Evolutionary conservation across 768 basidiomycete genomes (phyloP).

Genomic region (Trametes cinnabarina): DNA sequence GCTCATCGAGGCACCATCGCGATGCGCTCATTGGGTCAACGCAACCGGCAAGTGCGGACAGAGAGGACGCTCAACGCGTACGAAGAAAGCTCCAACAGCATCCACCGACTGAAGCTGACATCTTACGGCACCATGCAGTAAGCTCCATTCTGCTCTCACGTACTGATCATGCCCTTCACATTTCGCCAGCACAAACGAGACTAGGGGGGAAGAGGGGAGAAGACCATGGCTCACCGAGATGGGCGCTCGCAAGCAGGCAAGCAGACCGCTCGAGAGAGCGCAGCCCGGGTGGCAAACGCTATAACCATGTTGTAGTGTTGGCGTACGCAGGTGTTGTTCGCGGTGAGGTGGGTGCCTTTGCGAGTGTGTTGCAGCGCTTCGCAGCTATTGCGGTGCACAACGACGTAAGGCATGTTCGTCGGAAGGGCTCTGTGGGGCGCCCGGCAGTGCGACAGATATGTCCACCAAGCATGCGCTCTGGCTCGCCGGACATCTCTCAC

Average conservation of each 20-base stretch:
- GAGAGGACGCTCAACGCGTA: neutral
- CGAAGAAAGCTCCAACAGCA: constrained; percentile 1
- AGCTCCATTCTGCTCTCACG: neutral
- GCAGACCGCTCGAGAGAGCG: neutral
- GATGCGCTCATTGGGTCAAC: constrained; percentile 1
- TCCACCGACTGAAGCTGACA: constrained; percentile 2
- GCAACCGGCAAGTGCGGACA: neutral
- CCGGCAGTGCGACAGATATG: constrained; percentile 6
- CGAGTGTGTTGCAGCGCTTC: constrained; percentile 8
- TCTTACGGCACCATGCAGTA: constrained; percentile 8
- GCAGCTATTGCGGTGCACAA: constrained; percentile 2
- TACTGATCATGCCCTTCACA: neutral
- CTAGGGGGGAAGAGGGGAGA: neutral
- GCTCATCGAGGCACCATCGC: constrained; percentile 12
- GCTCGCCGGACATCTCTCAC: neutral
- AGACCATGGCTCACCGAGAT: neutral
- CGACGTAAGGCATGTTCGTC: constrained; percentile 5
- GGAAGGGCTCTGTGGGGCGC: constrained; percentile 3
- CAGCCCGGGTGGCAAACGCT: neutral
- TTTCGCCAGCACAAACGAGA: neutral
- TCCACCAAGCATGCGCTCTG: neutral
- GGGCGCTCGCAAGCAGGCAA: neutral
- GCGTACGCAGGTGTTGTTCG: neutral
- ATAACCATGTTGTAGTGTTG: neutral
- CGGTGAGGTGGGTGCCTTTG: constrained; percentile 4